Base-by-base conservation (phyloP, 495 filamentous ascomycete species). In the Trichoderma erinaceum region DNA sequence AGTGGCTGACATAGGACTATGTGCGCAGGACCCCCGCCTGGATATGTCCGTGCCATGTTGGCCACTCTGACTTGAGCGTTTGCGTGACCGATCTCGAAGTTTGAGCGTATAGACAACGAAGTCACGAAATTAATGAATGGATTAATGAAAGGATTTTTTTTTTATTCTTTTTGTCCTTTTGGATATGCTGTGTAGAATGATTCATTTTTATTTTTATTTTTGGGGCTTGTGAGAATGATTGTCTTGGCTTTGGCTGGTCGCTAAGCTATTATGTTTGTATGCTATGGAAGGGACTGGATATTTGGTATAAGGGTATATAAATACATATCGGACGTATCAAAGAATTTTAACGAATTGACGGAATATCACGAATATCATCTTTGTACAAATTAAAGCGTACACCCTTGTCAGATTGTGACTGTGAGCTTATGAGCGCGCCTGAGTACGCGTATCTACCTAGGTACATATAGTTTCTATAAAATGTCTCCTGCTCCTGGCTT, bases 21-120 rank as follows among this genome's bases (percentile, higher is more conserved):
- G 29, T 52, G 63, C 66, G 63, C 65, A 81, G 79, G 79, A 66
- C 78, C 89, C 2, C 83, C 87, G 65, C 86, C 90, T 38, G 82
- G 81, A 58, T 72, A 90, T 52, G 75, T 94, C 72, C 89, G 86
- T 69, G 88, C 88, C 46, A 91, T 92, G 89, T 78, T 93, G 73
- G 87, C 88, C 41, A 93, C 91, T 27, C 76, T 95, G 68, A 92
- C 90, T 48, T 94, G 75, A 81, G 66, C 50, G 27, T 29, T 38
- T 38, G 35, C 35, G 35, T 0, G 35, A 7, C 3, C 35, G 35
- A 38, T 38, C 7, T 4, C 25, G 5, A 32, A 25, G 56, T 12
- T 12, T 13, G 21, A 25, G 6, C 23, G 27, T 61, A 21, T 48
- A 61, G 25, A 32, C 56, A 32, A 61, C 56, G 56, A 61, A 32